Conservation (phyloP, 2,329 filamentous ascomycete genomes). For the Diaporthe destruens region DNA sequence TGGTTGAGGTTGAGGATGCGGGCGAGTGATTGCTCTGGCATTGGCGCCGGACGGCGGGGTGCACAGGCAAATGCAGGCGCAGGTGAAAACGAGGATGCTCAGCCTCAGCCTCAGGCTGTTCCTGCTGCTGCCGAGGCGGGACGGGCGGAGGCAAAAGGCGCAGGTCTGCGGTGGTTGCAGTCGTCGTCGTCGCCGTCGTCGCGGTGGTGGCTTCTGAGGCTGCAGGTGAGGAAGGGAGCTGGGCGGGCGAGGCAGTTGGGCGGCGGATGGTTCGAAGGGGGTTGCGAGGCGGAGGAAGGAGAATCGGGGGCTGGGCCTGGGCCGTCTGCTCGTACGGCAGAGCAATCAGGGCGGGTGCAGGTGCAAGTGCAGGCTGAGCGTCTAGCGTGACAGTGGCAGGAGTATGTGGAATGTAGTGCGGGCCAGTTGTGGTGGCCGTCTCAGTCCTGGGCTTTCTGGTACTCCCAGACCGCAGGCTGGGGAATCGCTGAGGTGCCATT, state of each 20-base stretch:
- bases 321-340: constrained; percentile 73
- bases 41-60: constrained; percentile 55
- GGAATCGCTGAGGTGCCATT: constrained; percentile 57
- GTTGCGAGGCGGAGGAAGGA: constrained; percentile 59
- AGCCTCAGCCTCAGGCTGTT: neutral
- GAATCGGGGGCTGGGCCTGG: constrained; percentile 69
- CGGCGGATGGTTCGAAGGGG: constrained; percentile 51
- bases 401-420: constrained; percentile 22
- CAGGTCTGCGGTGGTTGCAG: constrained; percentile 41
- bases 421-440: constrained; percentile 14
- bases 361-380: constrained; percentile 7
- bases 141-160: constrained; percentile 52
- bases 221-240: constrained; percentile 40
- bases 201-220: constrained; percentile 39
- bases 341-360: constrained; percentile 59
- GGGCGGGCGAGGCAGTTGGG: constrained; percentile 43
- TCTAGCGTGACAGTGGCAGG: neutral
- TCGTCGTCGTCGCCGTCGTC: constrained; percentile 47
- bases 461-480: constrained; percentile 54
- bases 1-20: constrained; percentile 45
- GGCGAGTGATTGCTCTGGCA: constrained; percentile 45
- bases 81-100: constrained; percentile 12
- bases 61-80: constrained; percentile 16
- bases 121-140: constrained; percentile 54
- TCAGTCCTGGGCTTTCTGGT: constrained; percentile 30